phyloP scores from a whole-genome alignment of 169 alveolate species.

The Plasmodium gallinaceum region DNA sequence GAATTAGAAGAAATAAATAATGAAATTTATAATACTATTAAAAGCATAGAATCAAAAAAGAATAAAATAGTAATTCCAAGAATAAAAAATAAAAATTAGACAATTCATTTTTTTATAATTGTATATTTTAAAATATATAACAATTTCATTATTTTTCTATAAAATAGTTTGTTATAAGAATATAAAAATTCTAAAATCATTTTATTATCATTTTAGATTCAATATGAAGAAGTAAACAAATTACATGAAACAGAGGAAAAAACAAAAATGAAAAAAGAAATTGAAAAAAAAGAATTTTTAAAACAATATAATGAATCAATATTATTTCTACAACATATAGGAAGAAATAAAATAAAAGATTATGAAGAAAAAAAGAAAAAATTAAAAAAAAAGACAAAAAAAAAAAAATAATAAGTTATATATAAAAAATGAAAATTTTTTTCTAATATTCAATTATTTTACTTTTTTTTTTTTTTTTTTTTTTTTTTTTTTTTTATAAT shows the following conservation, averaged over 20 bases:
- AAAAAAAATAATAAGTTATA: constrained; percentile 14
- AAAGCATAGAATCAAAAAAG: constrained; percentile 15
- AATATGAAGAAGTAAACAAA: constrained; percentile 49
- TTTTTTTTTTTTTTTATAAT: too few species aligned
- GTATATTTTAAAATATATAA: neutral
- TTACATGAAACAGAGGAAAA: constrained; percentile 37
- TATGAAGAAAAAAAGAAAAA: constrained; percentile 42
- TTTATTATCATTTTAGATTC: constrained; percentile 5
- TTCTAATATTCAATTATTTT: neutral
- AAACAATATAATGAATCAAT: constrained; percentile 33
- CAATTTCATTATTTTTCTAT: neutral
- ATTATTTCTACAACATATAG: constrained; percentile 60
- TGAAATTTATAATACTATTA: constrained; percentile 11
- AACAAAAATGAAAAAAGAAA: constrained; percentile 40
- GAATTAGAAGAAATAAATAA: constrained; percentile 36
- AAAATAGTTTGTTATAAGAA: neutral
- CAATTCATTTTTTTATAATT: neutral
- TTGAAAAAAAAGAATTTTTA: constrained; percentile 31
- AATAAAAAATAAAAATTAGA: neutral
- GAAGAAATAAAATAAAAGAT: constrained; percentile 49
- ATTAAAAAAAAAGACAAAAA: constrained; percentile 5
- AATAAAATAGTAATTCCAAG: constrained; percentile 23
- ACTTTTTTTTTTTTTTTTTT: neutral
- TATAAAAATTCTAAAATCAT: neutral
- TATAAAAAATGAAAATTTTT: neutral